These are phyloP conservation scores for Pythium brachiatum DNA, from an alignment of 352 stramenopile genomes.

Conservation along the genomic window DNA sequence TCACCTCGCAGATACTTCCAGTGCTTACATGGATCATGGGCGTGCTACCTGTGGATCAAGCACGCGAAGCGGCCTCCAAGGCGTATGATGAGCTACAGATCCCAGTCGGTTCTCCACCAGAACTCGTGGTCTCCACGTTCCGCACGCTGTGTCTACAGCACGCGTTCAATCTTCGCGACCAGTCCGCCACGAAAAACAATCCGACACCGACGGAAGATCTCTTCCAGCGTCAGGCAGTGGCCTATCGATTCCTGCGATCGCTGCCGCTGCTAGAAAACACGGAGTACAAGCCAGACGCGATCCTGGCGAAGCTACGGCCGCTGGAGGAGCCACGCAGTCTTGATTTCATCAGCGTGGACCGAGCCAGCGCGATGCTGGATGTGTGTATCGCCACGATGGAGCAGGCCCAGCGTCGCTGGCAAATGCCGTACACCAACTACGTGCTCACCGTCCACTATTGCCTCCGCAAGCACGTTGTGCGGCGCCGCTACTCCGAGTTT, in stretches of 20 bases:
- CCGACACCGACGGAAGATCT: constrained; percentile 9
- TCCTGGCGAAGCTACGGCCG: constrained; percentile 44
- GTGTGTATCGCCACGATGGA: constrained; percentile 61
- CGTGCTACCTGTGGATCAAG: constrained; percentile 24
- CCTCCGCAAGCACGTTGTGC: constrained; percentile 61
- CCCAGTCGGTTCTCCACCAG: constrained; percentile 39
- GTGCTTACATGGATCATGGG: constrained; percentile 12
- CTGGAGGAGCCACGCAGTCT: constrained; percentile 27
- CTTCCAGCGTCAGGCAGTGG: constrained; percentile 62
- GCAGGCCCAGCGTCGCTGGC: constrained; percentile 45
- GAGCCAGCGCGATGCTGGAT: constrained; percentile 61
- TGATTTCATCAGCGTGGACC: constrained; percentile 25
- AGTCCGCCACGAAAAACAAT: not conserved
- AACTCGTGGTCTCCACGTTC: constrained; percentile 51
- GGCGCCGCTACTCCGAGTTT: constrained; percentile 68
- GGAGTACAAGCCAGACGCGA: constrained; percentile 31
- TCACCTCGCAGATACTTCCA: not conserved
- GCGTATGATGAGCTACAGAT: constrained; percentile 62
- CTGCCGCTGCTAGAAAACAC: constrained; percentile 41
- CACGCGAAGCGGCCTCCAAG: constrained; percentile 37
- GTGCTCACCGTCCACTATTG: constrained; percentile 73
- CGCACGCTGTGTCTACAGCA: constrained; percentile 44
- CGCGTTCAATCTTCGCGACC: constrained; percentile 27
- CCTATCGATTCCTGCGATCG: constrained; percentile 62
- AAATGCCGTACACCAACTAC: constrained; percentile 73